Evolutionary conservation across 179 eudicot species (phyloP), one percentile per base, ranked within the genome.

Genomic region (Drosera spatulata): DNA sequence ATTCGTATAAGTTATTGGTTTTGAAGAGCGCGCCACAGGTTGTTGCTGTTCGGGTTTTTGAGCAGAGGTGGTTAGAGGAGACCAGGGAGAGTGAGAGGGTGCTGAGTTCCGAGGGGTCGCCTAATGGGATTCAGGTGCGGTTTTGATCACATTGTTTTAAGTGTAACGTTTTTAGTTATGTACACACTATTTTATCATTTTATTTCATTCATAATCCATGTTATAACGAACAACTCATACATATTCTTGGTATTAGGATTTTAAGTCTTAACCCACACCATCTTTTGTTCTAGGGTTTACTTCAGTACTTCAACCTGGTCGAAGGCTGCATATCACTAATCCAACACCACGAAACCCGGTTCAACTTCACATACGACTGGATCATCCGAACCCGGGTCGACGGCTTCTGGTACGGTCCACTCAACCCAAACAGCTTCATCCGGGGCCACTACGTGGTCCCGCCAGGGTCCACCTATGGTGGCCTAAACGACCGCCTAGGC

Each of bases 371-470:
- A 0, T 93, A 93, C 61, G 88, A 93, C 70, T 93, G 96, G 99
- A 80, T 93, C 9, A 71, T 93, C 70, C 85, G 99, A n/a, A 89
- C 88, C 59, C 79, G 98, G 22, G 96, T 91, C 0, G 98, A 91
- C 65, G 80, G 87, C 4, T 91, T 79, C 71, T 91, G 98, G 96
- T 82, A 96, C 3, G 65, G 53, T 47, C 87, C 91, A 3, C 73
- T 93, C 0, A 44, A 58, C 41, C 83, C 93, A 10, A 60, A 65
- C 2, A 75, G 74, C 77, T 89, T 93, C 68, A 39, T 93, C 42
- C 85, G 75, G 38, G 87, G 82, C 8, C 61, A 66, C 0, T 91
- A 91, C 39, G 60, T 86, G 59, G 88, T 91, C 55, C 98, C 98
- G 6, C 79, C 91, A 0, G 98, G 98, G 40, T 86, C 95, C 13